These are phyloP conservation scores for Exserohilum turcica DNA, from an alignment of 2,329 filamentous ascomycete genomes.

Conservation along the genomic window DNA sequence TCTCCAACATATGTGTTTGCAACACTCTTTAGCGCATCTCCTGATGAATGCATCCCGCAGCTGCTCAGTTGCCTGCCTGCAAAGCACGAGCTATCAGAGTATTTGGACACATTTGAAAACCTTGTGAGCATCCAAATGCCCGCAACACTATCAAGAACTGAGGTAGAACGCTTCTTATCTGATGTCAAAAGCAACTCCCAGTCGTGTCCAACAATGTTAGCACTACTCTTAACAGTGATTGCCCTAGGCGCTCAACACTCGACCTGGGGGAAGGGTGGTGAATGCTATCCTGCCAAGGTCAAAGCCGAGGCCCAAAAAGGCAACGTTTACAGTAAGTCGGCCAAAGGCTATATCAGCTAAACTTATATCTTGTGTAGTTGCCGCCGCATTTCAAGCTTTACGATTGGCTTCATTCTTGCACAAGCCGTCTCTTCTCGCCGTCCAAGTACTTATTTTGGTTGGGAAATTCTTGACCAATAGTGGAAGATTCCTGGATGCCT, in stretches of 20 bases:
- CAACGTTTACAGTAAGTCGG: constrained; percentile 53
- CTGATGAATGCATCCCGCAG: constrained; percentile 43
- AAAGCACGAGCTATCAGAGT: constrained; percentile 47
- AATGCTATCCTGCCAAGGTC: constrained; percentile 44
- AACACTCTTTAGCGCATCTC: constrained; percentile 49
- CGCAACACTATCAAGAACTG: constrained; percentile 50
- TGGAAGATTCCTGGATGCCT: constrained; percentile 57
- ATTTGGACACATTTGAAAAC: constrained; percentile 51
- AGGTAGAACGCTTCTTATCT: constrained; percentile 53
- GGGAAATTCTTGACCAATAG: constrained; percentile 57
- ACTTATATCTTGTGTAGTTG: constrained; percentile 43
- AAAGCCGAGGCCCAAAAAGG: constrained; percentile 45
- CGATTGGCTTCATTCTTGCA: constrained; percentile 56
- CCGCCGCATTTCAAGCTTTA: constrained; percentile 58
- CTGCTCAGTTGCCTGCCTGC: constrained; percentile 48
- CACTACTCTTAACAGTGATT: constrained; percentile 54
- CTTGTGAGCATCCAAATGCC: constrained; percentile 53
- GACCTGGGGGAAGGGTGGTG: constrained; percentile 50
- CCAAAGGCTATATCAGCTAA: background rate
- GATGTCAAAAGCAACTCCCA: constrained; percentile 51
- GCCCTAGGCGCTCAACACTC: constrained; percentile 55
- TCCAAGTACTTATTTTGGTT: constrained; percentile 56
- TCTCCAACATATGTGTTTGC: constrained; percentile 52
- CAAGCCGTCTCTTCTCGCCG: constrained; percentile 53
- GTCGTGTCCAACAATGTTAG: constrained; percentile 55